A percentile compares a stretch with the other conserved stretches of the same genome.
Evolutionary conservation across 2,329 filamentous ascomycete genomes (phyloP).

Genomic region (Trichoderma sp.): DNA sequence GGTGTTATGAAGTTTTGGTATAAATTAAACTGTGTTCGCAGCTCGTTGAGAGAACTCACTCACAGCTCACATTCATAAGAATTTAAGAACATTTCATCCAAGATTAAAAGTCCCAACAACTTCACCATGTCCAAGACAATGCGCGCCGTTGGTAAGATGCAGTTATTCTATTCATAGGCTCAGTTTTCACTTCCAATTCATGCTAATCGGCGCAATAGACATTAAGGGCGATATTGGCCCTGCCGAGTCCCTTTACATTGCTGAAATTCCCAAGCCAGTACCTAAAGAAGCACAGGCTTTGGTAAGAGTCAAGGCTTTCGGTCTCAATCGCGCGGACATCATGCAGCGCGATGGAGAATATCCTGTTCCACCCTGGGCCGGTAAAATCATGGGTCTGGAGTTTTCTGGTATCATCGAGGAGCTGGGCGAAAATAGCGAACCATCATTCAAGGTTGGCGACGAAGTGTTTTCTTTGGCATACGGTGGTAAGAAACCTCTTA

Average conservation of each 20-base stretch:
- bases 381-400: neutral
- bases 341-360: constrained; percentile 4
- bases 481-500: neutral
- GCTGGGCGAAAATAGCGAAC: neutral
- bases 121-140: neutral
- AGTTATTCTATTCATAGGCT: neutral
- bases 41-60: neutral
- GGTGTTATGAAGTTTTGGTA: neutral
- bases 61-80: neutral
- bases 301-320: neutral
- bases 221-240: neutral
- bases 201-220: neutral
- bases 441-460: neutral
- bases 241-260: neutral
- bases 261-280: neutral
- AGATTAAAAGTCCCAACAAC: neutral
- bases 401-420: neutral
- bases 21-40: neutral
- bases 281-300: neutral
- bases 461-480: constrained; percentile 12
- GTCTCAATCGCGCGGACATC: neutral
- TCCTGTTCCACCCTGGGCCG: neutral
- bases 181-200: neutral
- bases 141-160: neutral
- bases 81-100: neutral